Base-by-base conservation (phyloP, 768 basidiomycete genomes). In the Nidula microcarpa region DNA sequence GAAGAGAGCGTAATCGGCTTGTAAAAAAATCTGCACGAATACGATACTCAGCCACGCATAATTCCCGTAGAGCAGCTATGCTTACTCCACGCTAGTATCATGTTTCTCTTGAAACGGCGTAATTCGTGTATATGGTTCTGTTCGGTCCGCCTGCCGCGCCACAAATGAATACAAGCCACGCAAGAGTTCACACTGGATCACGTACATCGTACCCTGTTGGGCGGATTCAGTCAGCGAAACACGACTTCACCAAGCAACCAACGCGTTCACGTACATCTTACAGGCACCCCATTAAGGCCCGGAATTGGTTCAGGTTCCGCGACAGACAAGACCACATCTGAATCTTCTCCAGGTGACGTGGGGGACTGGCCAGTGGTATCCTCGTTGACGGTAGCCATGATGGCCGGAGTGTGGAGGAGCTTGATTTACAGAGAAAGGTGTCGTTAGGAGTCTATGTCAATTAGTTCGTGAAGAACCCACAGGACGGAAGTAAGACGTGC, bases 41-140 rank as follows among this genome's bases (percentile, higher is more conserved):
- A 23, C 52, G 48, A 30, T 30, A 30, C 23, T 30, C 23, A 30
- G 4, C 4, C 23, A 30, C 23, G 23, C 23, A 30, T 30, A 30
- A 30, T 30, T 30, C 23, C 23, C 23, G 23, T 30, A 30, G 23
- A 30, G 23, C 23, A 30, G 23, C 23, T 30, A 30, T n/a, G 74
- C 86, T 60, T 60, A 91, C 90, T 92, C 91, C 56, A 93, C 79
- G 57, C 83, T 89, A 18, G 91, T 89, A 64, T 93, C 91, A 64
- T 84, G 79, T 62, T 77, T 83, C 72, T 91, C 89, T 66, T 92
- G 89, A 66, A 93, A 93, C 30, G 91, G 91, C 45, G 77, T 76
- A 59, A 91, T 93, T 53, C 85, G 80, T 16, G 91, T 93, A 64
- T 93, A 93, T 8, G 91, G 61, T 66, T 93, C 91, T 46, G 86